Percentiles rank a stretch among this genome's conserved stretches.
Evolutionary conservation across 495 filamentous ascomycete species (phyloP).

Genomic region (Astrocystis sublimbata): DNA sequence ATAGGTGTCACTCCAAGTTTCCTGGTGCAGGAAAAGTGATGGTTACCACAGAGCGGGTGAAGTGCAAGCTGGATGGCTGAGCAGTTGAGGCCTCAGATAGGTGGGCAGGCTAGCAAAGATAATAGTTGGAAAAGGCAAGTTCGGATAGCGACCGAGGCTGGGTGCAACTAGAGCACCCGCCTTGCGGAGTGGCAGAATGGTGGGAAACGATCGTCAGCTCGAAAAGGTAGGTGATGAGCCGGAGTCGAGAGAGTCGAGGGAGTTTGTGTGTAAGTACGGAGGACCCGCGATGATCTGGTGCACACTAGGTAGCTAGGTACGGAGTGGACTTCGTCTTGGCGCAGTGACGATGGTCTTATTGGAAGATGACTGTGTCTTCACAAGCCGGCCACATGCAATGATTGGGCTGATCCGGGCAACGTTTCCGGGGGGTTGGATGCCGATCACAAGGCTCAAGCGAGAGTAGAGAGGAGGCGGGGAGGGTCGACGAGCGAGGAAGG

Average conservation of each 20-base stretch:
- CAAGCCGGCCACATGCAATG: background rate
- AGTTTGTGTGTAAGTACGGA: no score
- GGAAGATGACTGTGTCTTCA: background rate
- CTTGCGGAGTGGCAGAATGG: background rate
- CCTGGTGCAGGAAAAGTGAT: background rate
- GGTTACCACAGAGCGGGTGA: background rate
- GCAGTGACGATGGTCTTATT: background rate
- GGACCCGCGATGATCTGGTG: constrained; percentile 5
- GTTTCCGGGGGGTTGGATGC: constrained; percentile 5
- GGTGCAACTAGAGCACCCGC: background rate
- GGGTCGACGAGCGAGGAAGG: background rate
- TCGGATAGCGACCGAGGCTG: constrained; percentile 10
- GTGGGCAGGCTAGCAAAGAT: constrained; percentile 9
- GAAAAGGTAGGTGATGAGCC: constrained; percentile 15
- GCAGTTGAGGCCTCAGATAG: constrained; percentile 2
- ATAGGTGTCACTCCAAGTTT: constrained; percentile 5
- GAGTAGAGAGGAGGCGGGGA: background rate
- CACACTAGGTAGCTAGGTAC: no score
- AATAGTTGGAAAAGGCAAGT: constrained; percentile 1
- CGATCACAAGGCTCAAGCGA: constrained; percentile 6
- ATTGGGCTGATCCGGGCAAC: background rate
- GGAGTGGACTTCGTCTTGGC: constrained; percentile 20
- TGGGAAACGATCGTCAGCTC: constrained; percentile 14
- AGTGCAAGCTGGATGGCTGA: background rate
- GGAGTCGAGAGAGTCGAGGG: no score